Evolutionary conservation across 2,329 filamentous ascomycete species (phyloP).

Genomic region (Exophiala dermatitidis): DNA sequence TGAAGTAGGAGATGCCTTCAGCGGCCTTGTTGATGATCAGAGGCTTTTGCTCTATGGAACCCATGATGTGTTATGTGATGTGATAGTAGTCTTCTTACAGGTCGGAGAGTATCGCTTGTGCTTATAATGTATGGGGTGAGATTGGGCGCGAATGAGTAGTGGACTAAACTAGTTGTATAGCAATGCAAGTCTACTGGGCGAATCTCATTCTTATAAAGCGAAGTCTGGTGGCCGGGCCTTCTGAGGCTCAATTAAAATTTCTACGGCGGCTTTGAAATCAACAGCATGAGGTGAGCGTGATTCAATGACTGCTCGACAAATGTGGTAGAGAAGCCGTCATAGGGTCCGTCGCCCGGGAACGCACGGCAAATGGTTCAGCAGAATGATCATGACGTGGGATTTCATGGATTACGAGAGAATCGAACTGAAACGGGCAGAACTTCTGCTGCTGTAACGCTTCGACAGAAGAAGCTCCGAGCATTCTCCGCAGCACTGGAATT

Average conservation of each 20-base stretch:
- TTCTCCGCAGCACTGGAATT: too few species aligned
- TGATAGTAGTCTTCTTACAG: background rate
- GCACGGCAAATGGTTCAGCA: background rate
- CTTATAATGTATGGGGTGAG: background rate
- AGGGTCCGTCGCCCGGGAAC: background rate
- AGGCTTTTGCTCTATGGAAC: conserved; percentile 19
- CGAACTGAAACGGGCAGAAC: background rate
- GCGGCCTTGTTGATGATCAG: conserved; percentile 36
- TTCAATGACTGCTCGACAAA: background rate
- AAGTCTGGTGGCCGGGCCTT: too few species aligned
- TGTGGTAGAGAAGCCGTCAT: background rate
- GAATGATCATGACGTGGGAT: background rate
- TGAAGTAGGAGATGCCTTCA: conserved; percentile 43
- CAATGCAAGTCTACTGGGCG: too few species aligned
- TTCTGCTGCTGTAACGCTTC: background rate
- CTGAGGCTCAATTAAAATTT: too few species aligned
- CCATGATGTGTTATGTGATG: conserved; percentile 12
- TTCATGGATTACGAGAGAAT: background rate
- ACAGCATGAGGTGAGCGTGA: background rate
- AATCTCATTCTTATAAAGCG: too few species aligned
- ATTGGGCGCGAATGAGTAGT: background rate
- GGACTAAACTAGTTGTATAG: too few species aligned
- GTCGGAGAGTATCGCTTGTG: background rate
- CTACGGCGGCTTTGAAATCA: too few species aligned
- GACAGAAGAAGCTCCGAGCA: background rate